These are phyloP conservation scores for Lobosporangium transversale DNA, from an alignment of 192 early-diverging fungal genomes.

Conservation along the genomic window DNA sequence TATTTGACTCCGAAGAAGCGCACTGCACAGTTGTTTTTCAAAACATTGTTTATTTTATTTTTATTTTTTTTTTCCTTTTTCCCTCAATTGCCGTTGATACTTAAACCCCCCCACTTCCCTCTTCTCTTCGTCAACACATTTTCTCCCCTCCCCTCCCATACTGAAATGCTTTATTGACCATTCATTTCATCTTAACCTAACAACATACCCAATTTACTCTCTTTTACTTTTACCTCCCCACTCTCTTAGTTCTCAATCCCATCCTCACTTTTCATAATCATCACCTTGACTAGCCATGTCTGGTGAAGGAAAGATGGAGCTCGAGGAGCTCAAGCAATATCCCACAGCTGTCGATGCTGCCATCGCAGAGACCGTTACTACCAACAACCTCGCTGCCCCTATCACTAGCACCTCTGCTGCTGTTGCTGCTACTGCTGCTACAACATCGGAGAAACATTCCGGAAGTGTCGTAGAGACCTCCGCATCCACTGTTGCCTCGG, in stretches of 20 bases:
- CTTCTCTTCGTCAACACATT: neutral
- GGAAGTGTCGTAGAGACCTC: slow-evolving; percentile 2
- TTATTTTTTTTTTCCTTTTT: slow-evolving; percentile 67
- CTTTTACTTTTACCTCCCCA: too few relatives aligned
- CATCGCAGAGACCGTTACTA: slow-evolving; percentile 1
- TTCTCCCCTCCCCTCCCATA: neutral
- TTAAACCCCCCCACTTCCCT: too few relatives aligned
- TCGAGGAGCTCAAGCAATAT: slow-evolving; percentile 24
- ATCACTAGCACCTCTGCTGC: too few relatives aligned
- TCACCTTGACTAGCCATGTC: too few relatives aligned
- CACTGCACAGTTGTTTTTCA: too few relatives aligned
- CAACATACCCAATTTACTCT: too few relatives aligned
- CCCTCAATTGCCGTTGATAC: neutral
- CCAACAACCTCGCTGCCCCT: neutral
- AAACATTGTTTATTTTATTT: too few relatives aligned
- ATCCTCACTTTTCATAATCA: too few relatives aligned
- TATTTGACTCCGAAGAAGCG: too few relatives aligned
- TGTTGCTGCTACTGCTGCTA: slow-evolving; percentile 1
- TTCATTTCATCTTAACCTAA: neutral
- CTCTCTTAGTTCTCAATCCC: too few relatives aligned
- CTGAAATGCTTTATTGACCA: neutral
- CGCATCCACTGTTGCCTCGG: slow-evolving; percentile 5
- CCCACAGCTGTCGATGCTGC: neutral
- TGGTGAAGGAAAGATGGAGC: slow-evolving; percentile 49
- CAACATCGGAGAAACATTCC: neutral